Evolutionary conservation across 2,329 filamentous ascomycete genomes (phyloP).

Genomic region (Monilinia polystroma): DNA sequence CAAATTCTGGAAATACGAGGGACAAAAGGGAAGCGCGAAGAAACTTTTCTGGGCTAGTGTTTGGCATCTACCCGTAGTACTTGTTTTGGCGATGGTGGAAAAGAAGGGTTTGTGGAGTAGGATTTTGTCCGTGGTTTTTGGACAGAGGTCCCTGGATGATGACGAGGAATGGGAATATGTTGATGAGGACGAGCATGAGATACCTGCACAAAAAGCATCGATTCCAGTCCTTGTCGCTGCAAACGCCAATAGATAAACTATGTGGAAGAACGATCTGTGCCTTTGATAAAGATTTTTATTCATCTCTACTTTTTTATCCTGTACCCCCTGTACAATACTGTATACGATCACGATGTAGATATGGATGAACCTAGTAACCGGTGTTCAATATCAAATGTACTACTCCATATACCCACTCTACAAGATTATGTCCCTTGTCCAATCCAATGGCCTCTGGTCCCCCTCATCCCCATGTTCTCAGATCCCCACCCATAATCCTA

Average conservation of each 20-base stretch:
- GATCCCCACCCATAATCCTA: no score
- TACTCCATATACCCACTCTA: neutral
- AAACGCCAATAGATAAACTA: neutral
- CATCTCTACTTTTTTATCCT: constrained; percentile 5
- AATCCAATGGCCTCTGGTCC: neutral
- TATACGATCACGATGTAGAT: neutral
- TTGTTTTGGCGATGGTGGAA: constrained; percentile 86
- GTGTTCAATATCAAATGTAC: neutral
- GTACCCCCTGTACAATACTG: neutral
- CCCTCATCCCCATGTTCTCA: no score
- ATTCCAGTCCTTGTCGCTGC: neutral
- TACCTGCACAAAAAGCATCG: constrained; percentile 1
- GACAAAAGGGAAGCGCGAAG: constrained; percentile 75
- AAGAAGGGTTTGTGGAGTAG: constrained; percentile 91
- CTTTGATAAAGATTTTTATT: neutral
- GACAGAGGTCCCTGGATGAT: constrained; percentile 54
- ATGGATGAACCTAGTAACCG: neutral
- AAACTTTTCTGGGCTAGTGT: constrained; percentile 96
- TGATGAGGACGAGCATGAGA: constrained; percentile 41
- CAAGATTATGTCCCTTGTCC: neutral
- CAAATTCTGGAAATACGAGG: constrained; percentile 75
- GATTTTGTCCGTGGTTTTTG: constrained; percentile 69
- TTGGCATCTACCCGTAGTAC: constrained; percentile 87
- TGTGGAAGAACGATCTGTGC: neutral
- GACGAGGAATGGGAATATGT: constrained; percentile 53